Evolutionary conservation across 1,284 basidiomycete genomes (phyloP), one percentile per base, ranked within the genome.

Genomic region (Agaricales sp.): DNA sequence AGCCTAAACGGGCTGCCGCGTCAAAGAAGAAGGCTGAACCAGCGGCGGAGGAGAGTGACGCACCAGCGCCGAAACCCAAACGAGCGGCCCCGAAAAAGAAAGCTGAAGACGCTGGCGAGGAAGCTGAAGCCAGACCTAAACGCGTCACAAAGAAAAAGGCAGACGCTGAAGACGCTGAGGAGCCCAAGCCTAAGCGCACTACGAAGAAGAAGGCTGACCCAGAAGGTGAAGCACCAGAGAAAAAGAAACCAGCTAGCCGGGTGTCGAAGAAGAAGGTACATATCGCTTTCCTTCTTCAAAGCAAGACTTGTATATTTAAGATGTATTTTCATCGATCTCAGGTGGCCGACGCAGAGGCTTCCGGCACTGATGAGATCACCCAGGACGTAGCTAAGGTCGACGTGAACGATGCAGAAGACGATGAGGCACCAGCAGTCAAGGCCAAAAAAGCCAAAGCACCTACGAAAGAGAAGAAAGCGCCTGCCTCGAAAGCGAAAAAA

Each of bases 31-130:
- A 63, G 16, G 63, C 61, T 38, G 59, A 61, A 21, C 58, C 43
- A 19, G 66, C 67, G 19, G 68, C 65, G 3, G 65, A 65, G 24
- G 72, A 71, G 53, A n/a, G 11, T 35, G 30, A 35, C 30, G 72
- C 75, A 54, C 62, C 61, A 50, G 62, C 61, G 57, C 64, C 62
- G 1, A 53, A 63, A 11, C 49, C 62, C 4, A 64, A 62, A 57
- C 63, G 61, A 57, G 56, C 58, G 13, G 59, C 50, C n/a, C 13
- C 62, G 2, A 70, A 64, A 62, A 70, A 71, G 50, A 62, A 66
- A 51, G 53, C 37, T 19, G 43, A 45, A 13, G 20, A 64, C 66
- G 43, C 64, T 66, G 13, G 67, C 66, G 55, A 66, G 2, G 66
- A 65, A 4, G 61, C 60, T n/a, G 62, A 56, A 13, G 43, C 43